These are phyloP conservation scores for Wickerhamiella sergipiensis DNA, from an alignment of 805 yeast species.

Conservation along the genomic window DNA sequence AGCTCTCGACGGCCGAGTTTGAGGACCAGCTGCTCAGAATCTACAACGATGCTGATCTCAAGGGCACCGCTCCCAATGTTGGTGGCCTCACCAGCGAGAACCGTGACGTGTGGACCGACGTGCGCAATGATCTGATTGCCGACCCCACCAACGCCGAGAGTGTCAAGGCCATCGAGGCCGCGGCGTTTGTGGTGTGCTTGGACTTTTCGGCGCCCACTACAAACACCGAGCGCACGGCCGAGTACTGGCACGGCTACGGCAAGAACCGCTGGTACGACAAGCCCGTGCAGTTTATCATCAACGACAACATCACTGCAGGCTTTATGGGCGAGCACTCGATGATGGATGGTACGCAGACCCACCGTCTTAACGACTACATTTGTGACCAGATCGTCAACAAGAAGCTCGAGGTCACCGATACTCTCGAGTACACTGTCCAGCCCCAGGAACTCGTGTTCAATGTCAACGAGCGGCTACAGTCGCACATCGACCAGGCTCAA, in stretches of 20 bases:
- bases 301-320: conserved; percentile 78
- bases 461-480: conserved; percentile 37
- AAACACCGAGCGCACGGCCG: conserved; percentile 68
- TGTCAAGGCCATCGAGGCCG: conserved; percentile 53
- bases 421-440: conserved; percentile 14
- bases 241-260: conserved; percentile 94
- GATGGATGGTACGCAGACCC: conserved; percentile 97
- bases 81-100: conserved; percentile 75
- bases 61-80: conserved; percentile 38
- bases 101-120: conserved; percentile 65
- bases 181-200: conserved; percentile 70
- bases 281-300: conserved; percentile 71
- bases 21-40: conserved; percentile 46
- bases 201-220: conserved; percentile 64
- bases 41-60: conserved; percentile 29
- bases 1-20: conserved; percentile 27
- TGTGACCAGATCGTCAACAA: conserved; percentile 41
- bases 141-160: conserved; percentile 43
- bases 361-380: conserved; percentile 69
- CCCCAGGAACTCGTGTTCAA: conserved; percentile 37
- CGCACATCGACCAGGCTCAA: conserved; percentile 43
- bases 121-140: conserved; percentile 42
- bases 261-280: conserved; percentile 83
- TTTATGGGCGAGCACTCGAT: conserved; percentile 92
- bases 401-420: conserved; percentile 27